These are phyloP conservation scores for Punica granatum DNA, from an alignment of 345 rosid genomes.

Conservation along the genomic window DNA sequence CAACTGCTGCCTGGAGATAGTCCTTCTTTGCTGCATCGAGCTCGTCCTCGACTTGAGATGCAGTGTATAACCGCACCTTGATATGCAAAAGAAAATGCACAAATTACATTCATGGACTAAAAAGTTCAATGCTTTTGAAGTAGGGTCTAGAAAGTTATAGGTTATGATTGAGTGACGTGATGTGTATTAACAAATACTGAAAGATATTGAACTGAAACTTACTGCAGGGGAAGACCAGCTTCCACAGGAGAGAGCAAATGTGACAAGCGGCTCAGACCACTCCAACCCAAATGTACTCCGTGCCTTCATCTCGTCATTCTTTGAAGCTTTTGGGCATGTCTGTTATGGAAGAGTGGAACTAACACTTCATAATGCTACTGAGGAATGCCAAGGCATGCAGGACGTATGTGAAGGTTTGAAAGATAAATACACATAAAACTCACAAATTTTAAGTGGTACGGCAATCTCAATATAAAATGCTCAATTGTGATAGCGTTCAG, in stretches of 20 bases:
- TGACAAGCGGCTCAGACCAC: constrained; percentile 86
- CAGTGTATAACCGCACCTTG: constrained; percentile 83
- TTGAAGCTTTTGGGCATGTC: constrained; percentile 66
- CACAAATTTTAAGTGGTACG: constrained; percentile 84
- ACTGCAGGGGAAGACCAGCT: constrained; percentile 96
- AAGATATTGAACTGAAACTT: constrained; percentile 22
- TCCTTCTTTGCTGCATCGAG: constrained; percentile 74
- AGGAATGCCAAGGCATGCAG: neutral
- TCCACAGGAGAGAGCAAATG: constrained; percentile 85
- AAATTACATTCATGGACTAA: neutral
- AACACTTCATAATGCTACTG: neutral
- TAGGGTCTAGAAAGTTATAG: too few species aligned
- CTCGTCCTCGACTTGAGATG: constrained; percentile 62
- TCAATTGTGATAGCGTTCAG: constrained; percentile 81
- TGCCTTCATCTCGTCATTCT: constrained; percentile 65
- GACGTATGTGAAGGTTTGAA: neutral
- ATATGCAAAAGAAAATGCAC: constrained; percentile 2
- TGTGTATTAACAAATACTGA: neutral
- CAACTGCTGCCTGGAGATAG: constrained; percentile 72
- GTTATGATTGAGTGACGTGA: too few species aligned
- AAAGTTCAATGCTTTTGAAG: too few species aligned
- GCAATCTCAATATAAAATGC: constrained; percentile 86
- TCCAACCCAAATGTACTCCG: constrained; percentile 59
- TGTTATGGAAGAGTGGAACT: constrained; percentile 6
- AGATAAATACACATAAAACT: constrained; percentile 16